Percentiles rank a stretch among this genome's conserved stretches.
Evolutionary conservation across 2,329 filamentous ascomycete genomes (phyloP).

Genomic region (Hymenoscyphus occultus): DNA sequence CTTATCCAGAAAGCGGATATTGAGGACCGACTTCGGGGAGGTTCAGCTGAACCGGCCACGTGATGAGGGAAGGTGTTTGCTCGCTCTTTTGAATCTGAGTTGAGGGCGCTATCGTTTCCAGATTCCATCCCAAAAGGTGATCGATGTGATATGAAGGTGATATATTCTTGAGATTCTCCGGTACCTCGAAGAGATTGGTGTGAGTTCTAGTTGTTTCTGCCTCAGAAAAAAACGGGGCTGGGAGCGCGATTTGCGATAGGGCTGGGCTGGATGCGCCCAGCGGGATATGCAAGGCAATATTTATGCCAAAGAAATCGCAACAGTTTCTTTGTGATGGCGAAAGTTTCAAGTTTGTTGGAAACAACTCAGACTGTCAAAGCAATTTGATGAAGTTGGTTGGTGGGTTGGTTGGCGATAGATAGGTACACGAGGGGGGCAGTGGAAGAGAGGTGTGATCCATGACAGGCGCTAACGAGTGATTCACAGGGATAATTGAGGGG

Average conservation of each 20-base stretch:
- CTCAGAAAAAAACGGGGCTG: background rate
- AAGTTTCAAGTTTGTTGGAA: background rate
- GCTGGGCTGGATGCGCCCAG: background rate
- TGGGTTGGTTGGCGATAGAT: background rate
- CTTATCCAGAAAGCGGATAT: constrained; percentile 2
- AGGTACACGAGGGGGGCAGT: background rate
- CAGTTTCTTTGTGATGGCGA: background rate
- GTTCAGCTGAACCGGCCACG: background rate
- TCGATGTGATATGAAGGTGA: background rate
- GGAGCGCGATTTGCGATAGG: background rate
- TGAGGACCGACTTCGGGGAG: background rate
- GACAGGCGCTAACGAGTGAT: background rate
- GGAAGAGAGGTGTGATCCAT: background rate
- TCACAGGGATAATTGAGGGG: background rate
- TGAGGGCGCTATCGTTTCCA: background rate
- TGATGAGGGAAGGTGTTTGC: background rate
- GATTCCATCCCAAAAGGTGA: background rate
- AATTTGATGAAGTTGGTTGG: background rate
- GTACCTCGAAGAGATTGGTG: background rate
- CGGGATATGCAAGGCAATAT: constrained; percentile 3
- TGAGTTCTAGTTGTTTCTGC: background rate
- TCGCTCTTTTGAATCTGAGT: background rate
- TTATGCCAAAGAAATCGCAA: background rate
- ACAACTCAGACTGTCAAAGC: background rate
- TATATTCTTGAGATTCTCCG: background rate